phyloP scores from a whole-genome alignment of 2,329 filamentous ascomycete species.

The Diaporthe sp. region DNA sequence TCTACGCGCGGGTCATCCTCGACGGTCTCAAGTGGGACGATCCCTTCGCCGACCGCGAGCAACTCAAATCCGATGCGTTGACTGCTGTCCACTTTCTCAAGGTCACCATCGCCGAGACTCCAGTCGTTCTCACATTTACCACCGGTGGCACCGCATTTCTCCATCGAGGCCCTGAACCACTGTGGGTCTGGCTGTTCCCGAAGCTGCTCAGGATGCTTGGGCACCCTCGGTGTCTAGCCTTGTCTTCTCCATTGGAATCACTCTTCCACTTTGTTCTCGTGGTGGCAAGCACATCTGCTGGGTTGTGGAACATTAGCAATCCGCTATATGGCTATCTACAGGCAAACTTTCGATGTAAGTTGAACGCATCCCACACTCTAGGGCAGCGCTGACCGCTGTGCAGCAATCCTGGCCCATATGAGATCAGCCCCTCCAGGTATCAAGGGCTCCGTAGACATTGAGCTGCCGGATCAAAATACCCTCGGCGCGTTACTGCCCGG shows the following conservation, averaged over 20 bases:
- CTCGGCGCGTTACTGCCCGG: slow-evolving; percentile 45
- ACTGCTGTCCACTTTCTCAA: slow-evolving; percentile 84
- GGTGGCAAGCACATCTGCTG: slow-evolving; percentile 53
- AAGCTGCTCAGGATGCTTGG: slow-evolving; percentile 68
- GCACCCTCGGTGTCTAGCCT: slow-evolving; percentile 56
- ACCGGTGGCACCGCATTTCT: slow-evolving; percentile 54
- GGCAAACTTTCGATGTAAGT: slow-evolving; percentile 56
- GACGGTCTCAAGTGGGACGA: slow-evolving; percentile 76
- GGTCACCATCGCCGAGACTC: slow-evolving; percentile 80
- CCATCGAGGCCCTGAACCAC: slow-evolving; percentile 67
- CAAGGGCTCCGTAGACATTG: slow-evolving; percentile 38
- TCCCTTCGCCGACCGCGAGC: slow-evolving; percentile 69
- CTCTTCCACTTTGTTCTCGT: slow-evolving; percentile 63
- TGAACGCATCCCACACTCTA: slow-evolving; percentile 42
- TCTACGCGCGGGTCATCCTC: slow-evolving; percentile 83
- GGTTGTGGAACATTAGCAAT: slow-evolving; percentile 59
- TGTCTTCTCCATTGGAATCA: slow-evolving; percentile 62
- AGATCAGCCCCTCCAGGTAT: slow-evolving; percentile 8
- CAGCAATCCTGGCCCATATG: slow-evolving; percentile 39
- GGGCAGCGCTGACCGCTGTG: slow-evolving; percentile 14
- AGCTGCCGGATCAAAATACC: slow-evolving; percentile 51
- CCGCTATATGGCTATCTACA: slow-evolving; percentile 61
- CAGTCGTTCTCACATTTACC: slow-evolving; percentile 68
- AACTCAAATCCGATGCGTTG: slow-evolving; percentile 68
- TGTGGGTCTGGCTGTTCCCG: slow-evolving; percentile 74